Base-by-base conservation (phyloP, 441 rosid species). In the Syzygium syzygioides region DNA sequence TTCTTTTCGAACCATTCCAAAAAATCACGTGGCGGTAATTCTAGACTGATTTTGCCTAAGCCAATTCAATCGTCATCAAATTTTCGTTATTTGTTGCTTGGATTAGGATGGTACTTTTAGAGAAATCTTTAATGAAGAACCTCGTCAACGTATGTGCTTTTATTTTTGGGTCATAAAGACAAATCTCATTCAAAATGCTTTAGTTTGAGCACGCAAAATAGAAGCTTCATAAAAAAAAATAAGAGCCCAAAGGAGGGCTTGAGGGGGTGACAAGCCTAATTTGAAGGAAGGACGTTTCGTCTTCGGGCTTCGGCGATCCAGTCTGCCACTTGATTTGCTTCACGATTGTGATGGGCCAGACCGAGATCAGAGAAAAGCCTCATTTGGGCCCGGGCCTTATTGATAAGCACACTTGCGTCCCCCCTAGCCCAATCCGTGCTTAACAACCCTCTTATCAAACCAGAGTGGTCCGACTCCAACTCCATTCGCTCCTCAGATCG, bases 1-100 rank as follows among this genome's bases (percentile, higher is more conserved):
- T 4, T 9, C 34, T 9, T 68, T 68, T 9, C 3, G 0, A 18
- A 20, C 0, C 79, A 30, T 11, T 32, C 12, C 25, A 15, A 32
- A 5, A 32, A 32, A 32, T 66, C 41, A 15, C 6, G 45, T 18
- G 79, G 0, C 0, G 3, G 1, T 19, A 32, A 32, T 66, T 66
- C 79, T 32, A 66, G 45, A 66, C 7, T 3, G 0, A 8, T 9
- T 3, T 10, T 32, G 6, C 25, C 45, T 10, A 3, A 34, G 18
- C 18, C 68, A 62, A 66, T 66, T 66, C 79, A 66, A 66, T 8
- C 41, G 5, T 32, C 1, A 17, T 30, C 79, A 12, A 66, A 0
- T 32, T 10, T 0, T 32, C 3, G 2, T 30, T 17, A 18, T 17
- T 66, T 32, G 23, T 32, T 18, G 25, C 45, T 66, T 4, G 45